phyloP scores from a whole-genome alignment of 2,329 filamentous ascomycete genomes.

The Clonostachys solani region DNA sequence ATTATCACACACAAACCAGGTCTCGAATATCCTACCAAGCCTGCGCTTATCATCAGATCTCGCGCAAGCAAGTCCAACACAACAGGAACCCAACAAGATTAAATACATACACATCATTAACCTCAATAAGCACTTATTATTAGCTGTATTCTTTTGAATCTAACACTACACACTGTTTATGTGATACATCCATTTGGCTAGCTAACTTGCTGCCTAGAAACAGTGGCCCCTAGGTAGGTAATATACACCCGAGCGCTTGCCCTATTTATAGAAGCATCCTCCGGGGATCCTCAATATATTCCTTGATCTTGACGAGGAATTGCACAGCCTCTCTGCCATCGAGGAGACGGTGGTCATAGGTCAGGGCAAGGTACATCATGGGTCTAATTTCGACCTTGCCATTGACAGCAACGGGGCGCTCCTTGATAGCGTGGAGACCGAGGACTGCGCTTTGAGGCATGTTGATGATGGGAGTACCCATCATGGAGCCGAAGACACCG shows the following conservation, averaged over 20 bases:
- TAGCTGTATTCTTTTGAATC: too few species aligned
- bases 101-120: too few species aligned
- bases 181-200: too few species aligned
- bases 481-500: slow-evolving; percentile 93
- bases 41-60: too few species aligned
- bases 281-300: slow-evolving; percentile 92
- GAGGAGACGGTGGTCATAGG: slow-evolving; percentile 93
- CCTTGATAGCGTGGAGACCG: slow-evolving; percentile 94
- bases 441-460: slow-evolving; percentile 88
- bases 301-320: slow-evolving; percentile 95
- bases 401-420: slow-evolving; percentile 82
- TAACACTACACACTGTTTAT: too few species aligned
- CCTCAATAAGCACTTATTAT: too few species aligned
- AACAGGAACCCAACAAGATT: too few species aligned
- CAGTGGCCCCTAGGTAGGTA: too few species aligned
- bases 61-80: too few species aligned
- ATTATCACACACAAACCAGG: too few species aligned
- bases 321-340: slow-evolving; percentile 95
- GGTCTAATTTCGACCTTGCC: slow-evolving; percentile 93
- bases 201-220: too few species aligned
- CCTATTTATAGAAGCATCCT: slow-evolving; percentile 70
- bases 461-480: slow-evolving; percentile 99
- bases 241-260: not conserved
- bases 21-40: too few species aligned
- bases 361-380: slow-evolving; percentile 99